Percentiles rank a stretch among this genome's conserved stretches.
These are phyloP conservation scores for Magnusiomyces suaveolens DNA, from an alignment of 1,139 yeast genomes.

Conservation along the genomic window DNA sequence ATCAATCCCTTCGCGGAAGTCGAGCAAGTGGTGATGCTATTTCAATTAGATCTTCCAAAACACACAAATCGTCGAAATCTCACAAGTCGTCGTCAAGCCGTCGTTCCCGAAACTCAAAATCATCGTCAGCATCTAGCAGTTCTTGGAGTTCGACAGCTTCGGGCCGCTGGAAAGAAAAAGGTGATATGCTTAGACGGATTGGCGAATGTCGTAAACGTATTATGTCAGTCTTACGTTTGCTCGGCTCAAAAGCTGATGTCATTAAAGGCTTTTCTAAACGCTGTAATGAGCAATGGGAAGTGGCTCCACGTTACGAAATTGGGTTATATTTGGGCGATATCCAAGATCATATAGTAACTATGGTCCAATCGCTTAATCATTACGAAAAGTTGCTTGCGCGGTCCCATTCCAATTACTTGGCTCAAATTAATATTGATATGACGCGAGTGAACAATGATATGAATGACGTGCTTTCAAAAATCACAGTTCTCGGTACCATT, in stretches of 20 bases:
- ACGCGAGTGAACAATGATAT: conserved; percentile 94
- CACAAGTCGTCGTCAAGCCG: neutral
- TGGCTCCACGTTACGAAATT: conserved; percentile 64
- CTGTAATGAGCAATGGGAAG: conserved; percentile 69
- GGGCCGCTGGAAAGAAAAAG: conserved; percentile 71
- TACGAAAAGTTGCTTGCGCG: conserved; percentile 88
- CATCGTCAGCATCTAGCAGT: conserved; percentile 35
- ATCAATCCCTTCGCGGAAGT: neutral
- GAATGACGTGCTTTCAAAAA: conserved; percentile 89
- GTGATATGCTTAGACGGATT: conserved; percentile 86
- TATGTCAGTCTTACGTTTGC: conserved; percentile 73
- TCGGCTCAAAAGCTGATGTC: conserved; percentile 93
- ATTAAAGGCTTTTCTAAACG: conserved; percentile 89
- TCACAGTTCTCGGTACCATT: conserved; percentile 87
- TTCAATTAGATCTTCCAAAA: neutral
- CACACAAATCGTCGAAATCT: neutral
- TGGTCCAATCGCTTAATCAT: conserved; percentile 90
- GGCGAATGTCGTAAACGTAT: conserved; percentile 94
- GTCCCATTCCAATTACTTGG: conserved; percentile 88
- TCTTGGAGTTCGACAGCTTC: conserved; percentile 36
- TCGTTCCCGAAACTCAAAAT: conserved; percentile 17
- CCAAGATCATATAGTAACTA: conserved; percentile 75
- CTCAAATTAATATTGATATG: conserved; percentile 95
- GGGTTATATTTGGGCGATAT: conserved; percentile 93
- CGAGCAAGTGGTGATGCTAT: neutral